These are phyloP conservation scores for Plasmodium ovale DNA, from an alignment of 169 alveolate species.

Conservation along the genomic window DNA sequence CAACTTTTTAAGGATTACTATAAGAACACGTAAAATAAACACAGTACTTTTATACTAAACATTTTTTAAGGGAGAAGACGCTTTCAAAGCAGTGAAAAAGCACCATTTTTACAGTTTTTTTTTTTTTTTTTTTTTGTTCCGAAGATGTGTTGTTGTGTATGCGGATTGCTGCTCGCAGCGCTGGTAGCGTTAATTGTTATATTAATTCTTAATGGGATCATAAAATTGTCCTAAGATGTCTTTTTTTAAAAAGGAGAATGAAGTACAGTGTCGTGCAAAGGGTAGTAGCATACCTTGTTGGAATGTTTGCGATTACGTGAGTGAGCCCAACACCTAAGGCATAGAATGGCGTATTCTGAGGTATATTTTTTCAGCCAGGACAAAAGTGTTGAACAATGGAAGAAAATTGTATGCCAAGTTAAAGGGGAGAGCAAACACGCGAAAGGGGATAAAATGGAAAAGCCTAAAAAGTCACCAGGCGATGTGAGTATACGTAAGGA, in stretches of 20 bases:
- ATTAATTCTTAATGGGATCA: constrained; percentile 65
- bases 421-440: no score
- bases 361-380: no score
- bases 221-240: constrained; percentile 28
- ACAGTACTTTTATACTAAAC: no score
- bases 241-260: neutral
- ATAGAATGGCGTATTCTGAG: neutral
- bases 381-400: no score
- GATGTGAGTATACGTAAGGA: no score
- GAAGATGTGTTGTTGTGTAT: constrained; percentile 75
- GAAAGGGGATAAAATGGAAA: no score
- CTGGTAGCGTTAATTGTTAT: constrained; percentile 46
- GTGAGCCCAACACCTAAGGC: neutral
- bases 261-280: neutral
- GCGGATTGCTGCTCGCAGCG: constrained; percentile 44
- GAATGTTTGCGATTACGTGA: neutral
- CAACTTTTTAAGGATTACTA: neutral
- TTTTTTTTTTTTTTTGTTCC: neutral
- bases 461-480: no score
- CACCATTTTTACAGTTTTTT: no score
- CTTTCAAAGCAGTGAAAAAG: neutral
- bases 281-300: neutral
- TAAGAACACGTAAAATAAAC: no score
- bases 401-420: no score
- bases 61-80: neutral